phyloP scores from a whole-genome alignment of 148 eudicot genomes.

The Heliosperma pusillum region DNA sequence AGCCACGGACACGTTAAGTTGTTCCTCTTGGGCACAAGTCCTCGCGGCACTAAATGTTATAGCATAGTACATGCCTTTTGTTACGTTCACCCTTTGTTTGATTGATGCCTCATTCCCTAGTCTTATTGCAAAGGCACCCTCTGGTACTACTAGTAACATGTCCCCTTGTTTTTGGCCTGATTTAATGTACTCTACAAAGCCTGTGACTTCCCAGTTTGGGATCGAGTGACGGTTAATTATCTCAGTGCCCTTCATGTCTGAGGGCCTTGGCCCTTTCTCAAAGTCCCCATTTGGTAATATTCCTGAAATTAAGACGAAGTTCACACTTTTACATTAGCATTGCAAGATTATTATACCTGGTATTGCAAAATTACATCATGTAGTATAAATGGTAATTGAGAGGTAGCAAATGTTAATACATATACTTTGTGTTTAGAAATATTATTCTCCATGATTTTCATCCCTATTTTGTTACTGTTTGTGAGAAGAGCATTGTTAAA shows the following conservation, averaged over 20 bases:
- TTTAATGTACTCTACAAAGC: conserved; percentile 86
- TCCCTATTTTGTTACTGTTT: too few species aligned
- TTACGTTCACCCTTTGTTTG: conserved; percentile 54
- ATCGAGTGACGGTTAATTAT: conserved; percentile 44
- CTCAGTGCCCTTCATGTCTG: conserved; percentile 65
- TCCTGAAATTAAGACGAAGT: conserved; percentile 36
- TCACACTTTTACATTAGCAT: neutral
- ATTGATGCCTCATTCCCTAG: conserved; percentile 91
- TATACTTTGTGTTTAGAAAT: too few species aligned
- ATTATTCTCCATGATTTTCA: too few species aligned
- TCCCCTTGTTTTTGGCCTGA: conserved; percentile 95
- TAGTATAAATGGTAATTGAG: too few species aligned
- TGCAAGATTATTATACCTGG: neutral
- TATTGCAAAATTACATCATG: too few species aligned
- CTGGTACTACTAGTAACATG: conserved; percentile 85
- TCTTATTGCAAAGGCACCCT: conserved; percentile 75
- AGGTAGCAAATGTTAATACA: too few species aligned
- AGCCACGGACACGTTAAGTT: conserved; percentile 66
- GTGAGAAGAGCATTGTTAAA: too few species aligned
- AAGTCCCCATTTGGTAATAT: conserved; percentile 74
- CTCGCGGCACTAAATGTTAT: conserved; percentile 84
- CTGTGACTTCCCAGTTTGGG: conserved; percentile 63
- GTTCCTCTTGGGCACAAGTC: conserved; percentile 88
- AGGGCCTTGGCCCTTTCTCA: conserved; percentile 51
- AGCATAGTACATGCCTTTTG: conserved; percentile 73